Base-by-base conservation (phyloP, 2,329 filamentous ascomycete genomes). In the Byssoonygena ceratinophila region DNA sequence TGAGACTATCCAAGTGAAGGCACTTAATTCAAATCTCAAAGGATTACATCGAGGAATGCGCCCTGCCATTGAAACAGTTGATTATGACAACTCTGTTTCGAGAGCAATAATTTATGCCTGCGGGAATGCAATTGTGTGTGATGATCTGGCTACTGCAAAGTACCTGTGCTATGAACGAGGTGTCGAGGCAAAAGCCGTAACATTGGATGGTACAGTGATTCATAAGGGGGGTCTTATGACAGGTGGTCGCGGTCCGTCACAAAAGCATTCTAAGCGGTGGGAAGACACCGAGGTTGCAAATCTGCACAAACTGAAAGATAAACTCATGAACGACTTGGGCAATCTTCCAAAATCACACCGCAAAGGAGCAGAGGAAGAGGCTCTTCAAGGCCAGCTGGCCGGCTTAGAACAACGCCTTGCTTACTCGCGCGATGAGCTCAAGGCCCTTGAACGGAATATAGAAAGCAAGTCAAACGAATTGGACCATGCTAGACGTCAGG, bases 161-260 rank as follows among this genome's bases (percentile, higher is more conserved):
- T 80, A 91, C 54, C 83, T 98, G 43, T 90, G 88, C 64, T 97
- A 94, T 65, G 82, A 86, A 53, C 84, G 82, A 58, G 83, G 80
- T 29, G 83, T 96, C 29, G 85, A 90, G 54, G 90, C 94, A 50
- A 97, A 97, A 68, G 90, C 91, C 4, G 91, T 98, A 11, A 94
- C 90, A 0, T 70, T 97, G 11, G 90, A 97, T 64, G 92, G 92
- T n/a, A 91, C 85, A 51, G 85, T 98, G 55, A 96, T 98, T 58
- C 89, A 95, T 73, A 97, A 97, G 66, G 89, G 87, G 43, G 92
- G 92, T 63, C 77, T 94, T 50, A 97, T 98, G 85, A 97, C 92
- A 46, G 92, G 92, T 75, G 92, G 92, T 59, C 85, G 89, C 56
- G 84, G 88, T 27, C 83, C 82, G 0, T 81, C 82, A 44, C 87